Evolutionary conservation across 108 stramenopile species (phyloP).

Genomic region (Nitzschia putrida): DNA sequence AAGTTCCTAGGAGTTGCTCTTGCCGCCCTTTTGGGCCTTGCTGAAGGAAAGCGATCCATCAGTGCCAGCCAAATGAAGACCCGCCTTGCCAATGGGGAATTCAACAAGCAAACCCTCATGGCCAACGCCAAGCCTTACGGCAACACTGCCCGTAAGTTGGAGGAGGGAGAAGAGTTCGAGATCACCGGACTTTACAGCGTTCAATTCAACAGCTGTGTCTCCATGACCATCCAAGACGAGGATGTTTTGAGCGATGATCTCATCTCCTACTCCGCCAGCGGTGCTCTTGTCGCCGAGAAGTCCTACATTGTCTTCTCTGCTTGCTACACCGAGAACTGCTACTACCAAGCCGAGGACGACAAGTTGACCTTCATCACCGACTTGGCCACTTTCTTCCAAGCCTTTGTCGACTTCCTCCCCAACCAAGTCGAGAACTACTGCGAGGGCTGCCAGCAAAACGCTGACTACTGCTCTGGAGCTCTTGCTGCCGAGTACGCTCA

Average conservation of each 20-base stretch:
- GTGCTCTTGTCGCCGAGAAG: constrained; percentile 46
- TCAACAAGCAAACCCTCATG: constrained; percentile 36
- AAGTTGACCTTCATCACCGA: constrained; percentile 57
- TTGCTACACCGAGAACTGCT: constrained; percentile 49
- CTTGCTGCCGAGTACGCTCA: constrained; percentile 23
- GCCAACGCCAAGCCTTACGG: constrained; percentile 33
- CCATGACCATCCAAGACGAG: constrained; percentile 28
- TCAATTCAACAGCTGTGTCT: constrained; percentile 37
- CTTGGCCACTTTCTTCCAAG: constrained; percentile 50
- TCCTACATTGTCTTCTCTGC: constrained; percentile 66
- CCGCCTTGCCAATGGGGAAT: constrained; percentile 25
- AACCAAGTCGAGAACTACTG: constrained; percentile 52
- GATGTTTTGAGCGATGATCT: constrained; percentile 33
- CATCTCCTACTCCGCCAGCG: constrained; percentile 24
- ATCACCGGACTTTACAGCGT: constrained; percentile 38
- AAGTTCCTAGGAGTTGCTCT: constrained; percentile 46
- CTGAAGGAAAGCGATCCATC: constrained; percentile 26
- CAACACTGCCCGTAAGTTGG: constrained; percentile 30
- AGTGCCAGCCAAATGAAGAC: constrained; percentile 9
- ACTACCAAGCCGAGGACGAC: constrained; percentile 40
- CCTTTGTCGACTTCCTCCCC: constrained; percentile 47
- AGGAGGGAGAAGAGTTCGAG: constrained; percentile 19
- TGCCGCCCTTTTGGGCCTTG: constrained; percentile 37
- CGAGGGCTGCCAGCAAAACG: constrained; percentile 51
- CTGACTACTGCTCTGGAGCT: constrained; percentile 48